phyloP scores from a whole-genome alignment of 306 rosid species.

The Pyrus bretschneideri region DNA sequence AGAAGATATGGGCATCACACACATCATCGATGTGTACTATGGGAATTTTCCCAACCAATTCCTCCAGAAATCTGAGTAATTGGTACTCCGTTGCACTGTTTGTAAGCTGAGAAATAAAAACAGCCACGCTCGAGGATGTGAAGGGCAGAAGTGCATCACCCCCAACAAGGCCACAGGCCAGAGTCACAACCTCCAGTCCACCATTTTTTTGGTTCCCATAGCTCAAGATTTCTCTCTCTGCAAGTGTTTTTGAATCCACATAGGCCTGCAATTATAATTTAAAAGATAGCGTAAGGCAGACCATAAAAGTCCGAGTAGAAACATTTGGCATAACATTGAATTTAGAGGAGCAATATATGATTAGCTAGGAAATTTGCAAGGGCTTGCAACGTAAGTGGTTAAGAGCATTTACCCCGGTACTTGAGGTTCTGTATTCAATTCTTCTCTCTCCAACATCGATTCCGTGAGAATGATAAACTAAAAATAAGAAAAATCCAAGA shows the following conservation, averaged over 20 bases:
- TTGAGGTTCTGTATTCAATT: no score
- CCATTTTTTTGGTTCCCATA: slow-evolving; percentile 9
- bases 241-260: slow-evolving; percentile 15
- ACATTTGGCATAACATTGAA: no score
- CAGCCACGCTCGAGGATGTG: background rate
- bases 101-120: slow-evolving; percentile 17
- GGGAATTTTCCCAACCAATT: slow-evolving; percentile 28
- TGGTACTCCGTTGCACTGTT: background rate
- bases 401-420: no score
- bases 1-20: slow-evolving; percentile 32
- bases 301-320: no score
- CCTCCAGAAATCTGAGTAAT: slow-evolving; percentile 11
- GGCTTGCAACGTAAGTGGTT: no score
- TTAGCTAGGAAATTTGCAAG: no score
- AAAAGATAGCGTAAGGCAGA: no score
- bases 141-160: slow-evolving; percentile 4
- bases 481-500: background rate
- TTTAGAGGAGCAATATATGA: no score
- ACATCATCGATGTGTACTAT: slow-evolving; percentile 27
- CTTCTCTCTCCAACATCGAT: no score
- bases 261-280: slow-evolving; percentile 15
- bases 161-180: slow-evolving; percentile 31
- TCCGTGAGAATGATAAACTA: no score
- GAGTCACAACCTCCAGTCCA: slow-evolving; percentile 23
- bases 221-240: slow-evolving; percentile 26